These are phyloP conservation scores for Monoraphidium neglectum DNA, from an alignment of 139 green algal genomes.

Conservation along the genomic window DNA sequence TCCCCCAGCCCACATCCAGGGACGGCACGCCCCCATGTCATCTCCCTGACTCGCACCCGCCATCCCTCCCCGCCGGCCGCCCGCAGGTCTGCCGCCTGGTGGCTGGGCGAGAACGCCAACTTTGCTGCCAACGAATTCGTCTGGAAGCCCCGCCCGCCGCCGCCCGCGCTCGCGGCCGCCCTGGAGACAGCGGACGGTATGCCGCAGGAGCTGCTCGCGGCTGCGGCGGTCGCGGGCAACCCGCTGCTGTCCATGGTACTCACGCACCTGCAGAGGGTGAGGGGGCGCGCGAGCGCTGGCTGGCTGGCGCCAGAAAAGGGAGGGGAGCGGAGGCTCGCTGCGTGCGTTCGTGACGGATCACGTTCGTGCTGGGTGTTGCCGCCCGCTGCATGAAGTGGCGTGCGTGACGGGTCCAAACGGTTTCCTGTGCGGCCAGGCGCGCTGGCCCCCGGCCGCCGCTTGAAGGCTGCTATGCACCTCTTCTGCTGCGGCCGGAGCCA, in stretches of 20 bases:
- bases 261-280: conserved; percentile 48
- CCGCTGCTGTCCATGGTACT: conserved; percentile 43
- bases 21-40: too few species aligned
- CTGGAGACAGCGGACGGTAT: conserved; percentile 7
- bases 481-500: too few species aligned
- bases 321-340: neutral
- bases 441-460: too few species aligned
- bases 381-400: neutral
- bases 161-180: neutral
- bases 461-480: too few species aligned
- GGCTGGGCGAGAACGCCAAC: conserved; percentile 85
- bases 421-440: too few species aligned
- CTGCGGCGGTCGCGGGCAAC: conserved; percentile 34
- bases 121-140: conserved; percentile 52
- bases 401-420: too few species aligned
- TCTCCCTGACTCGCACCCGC: too few species aligned
- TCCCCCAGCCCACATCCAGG: too few species aligned
- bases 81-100: conserved; percentile 50
- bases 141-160: conserved; percentile 26
- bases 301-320: neutral
- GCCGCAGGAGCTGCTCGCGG: conserved; percentile 30
- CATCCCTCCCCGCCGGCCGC: too few species aligned
- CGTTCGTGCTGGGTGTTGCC: neutral
- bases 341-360: neutral
- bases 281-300: neutral